Base-by-base conservation (phyloP, 2,329 filamentous ascomycete genomes). In the Trichophyton schoenleinii region DNA sequence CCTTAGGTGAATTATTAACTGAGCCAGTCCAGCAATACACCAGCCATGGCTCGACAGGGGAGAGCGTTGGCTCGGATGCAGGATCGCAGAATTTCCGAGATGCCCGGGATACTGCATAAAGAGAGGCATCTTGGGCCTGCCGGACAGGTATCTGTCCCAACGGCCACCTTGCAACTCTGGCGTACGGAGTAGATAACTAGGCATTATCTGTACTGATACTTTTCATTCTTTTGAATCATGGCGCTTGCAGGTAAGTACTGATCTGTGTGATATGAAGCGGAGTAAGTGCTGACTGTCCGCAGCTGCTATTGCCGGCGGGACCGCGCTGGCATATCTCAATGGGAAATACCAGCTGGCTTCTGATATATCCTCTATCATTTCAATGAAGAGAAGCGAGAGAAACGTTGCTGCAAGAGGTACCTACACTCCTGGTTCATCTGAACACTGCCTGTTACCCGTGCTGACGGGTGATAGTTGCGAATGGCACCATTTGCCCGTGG, bases 281-380 rank as follows among this genome's bases (percentile, higher is more conserved):
- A 15, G 15, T 18, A 22, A 0, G 0, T 11, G 18, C 49, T 53
- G 11, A 53, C 49, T 8, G 22, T 4, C n/a, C 15, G 28, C 66
- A 49, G 68, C 68, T 49, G 64, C 66, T 15, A 67, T 68, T 18
- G 71, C 70, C 13, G 67, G 67, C n/a, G 69, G 71, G 38, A 75
- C 75, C 9, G 74, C 76, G 11, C 80, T 81, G 46, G 78, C 80
- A 13, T 88, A 89, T 66, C 74, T 88, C 52, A 82, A 91, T 68
- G 88, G 83, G 60, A 89, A 87, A 74, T 85, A 81, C 67, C 83
- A 87, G 69, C 69, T 91, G 58, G 70, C 73, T 48, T 83, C 87
- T 67, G 88, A 91, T 70, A 64, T 87, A 15, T 61, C 49, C 13
- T 13, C 34, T 38, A 57, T 61, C 15, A 42, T 22, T 48, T 55